Evolutionary conservation across 306 rosid species (phyloP).

Genomic region (Malus domestica): DNA sequence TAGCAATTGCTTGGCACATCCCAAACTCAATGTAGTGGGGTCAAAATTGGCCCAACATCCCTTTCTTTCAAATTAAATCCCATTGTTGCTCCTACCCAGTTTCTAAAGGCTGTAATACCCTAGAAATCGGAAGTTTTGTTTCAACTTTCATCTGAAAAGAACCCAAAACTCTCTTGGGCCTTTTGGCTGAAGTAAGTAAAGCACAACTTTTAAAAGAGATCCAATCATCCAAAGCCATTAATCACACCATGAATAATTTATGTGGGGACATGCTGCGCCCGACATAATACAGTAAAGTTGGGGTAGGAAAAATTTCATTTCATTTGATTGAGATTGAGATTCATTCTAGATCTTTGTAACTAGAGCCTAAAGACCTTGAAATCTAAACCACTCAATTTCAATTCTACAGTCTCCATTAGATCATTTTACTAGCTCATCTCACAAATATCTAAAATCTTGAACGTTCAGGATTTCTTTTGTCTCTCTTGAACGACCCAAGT

Average conservation of each 20-base stretch:
- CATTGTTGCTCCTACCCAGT: too few species aligned
- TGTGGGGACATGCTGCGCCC: neutral
- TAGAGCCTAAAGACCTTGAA: rapidly evolving
- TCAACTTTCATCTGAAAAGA: neutral
- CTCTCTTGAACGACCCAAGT: too few species aligned
- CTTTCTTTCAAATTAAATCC: too few species aligned
- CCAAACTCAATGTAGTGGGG: neutral
- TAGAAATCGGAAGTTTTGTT: too few species aligned
- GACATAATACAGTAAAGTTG: neutral
- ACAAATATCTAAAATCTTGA: too few species aligned
- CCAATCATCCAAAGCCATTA: neutral
- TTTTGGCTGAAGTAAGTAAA: neutral
- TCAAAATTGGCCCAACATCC: neutral
- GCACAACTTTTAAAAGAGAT: too few species aligned
- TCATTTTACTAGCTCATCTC: too few species aligned
- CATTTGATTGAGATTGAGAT: neutral
- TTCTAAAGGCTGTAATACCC: too few species aligned
- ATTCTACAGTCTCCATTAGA: too few species aligned
- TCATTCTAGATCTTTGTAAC: too few species aligned
- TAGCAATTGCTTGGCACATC: neutral
- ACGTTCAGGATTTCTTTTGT: too few species aligned
- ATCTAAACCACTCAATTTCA: too few species aligned
- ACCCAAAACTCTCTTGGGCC: neutral
- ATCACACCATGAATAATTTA: neutral
- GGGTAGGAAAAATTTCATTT: neutral